Conservation (phyloP, 768 basidiomycete genomes). For the Macrolepiota dolichaula region DNA sequence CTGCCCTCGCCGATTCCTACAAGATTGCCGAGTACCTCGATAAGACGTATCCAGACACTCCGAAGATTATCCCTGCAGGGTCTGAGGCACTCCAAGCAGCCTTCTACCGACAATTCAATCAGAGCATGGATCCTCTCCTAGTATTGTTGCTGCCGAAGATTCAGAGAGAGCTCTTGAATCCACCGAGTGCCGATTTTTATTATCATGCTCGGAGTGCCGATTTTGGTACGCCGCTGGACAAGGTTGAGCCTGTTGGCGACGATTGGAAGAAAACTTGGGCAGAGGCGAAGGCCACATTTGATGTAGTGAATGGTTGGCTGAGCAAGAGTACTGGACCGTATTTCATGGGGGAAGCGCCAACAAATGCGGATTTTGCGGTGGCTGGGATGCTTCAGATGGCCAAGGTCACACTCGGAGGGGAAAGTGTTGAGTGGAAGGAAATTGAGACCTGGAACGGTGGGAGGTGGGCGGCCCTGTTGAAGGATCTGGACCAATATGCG, state of each 20-base stretch:
- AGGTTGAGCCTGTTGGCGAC: not conserved
- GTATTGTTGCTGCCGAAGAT: not conserved
- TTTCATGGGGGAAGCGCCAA: slow-evolving; percentile 13
- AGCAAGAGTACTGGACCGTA: not conserved
- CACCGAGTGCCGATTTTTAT: not conserved
- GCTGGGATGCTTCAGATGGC: slow-evolving; percentile 19
- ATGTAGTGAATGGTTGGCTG: slow-evolving; percentile 2
- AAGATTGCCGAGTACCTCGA: slow-evolving; percentile 47
- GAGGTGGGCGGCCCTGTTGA: slow-evolving; percentile 28
- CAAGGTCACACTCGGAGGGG: slow-evolving; percentile 17
- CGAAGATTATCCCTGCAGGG: slow-evolving; percentile 18
- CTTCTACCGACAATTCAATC: not conserved
- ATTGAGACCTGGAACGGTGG: slow-evolving; percentile 33
- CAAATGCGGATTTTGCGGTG: slow-evolving; percentile 25
- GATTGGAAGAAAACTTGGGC: slow-evolving; percentile 1
- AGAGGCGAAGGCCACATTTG: not conserved
- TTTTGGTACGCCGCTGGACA: slow-evolving; percentile 2
- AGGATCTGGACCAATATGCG: slow-evolving; percentile 16
- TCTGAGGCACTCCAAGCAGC: slow-evolving; percentile 1
- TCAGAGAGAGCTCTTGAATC: not conserved
- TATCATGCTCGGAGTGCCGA: not conserved
- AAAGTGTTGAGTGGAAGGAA: slow-evolving; percentile 25
- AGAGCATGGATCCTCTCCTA: not conserved
- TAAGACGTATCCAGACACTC: slow-evolving; percentile 32
- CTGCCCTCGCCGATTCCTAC: slow-evolving; percentile 35